Base-by-base conservation (phyloP, 1,284 basidiomycete species). In the Taiwanofungus camphoratus region DNA sequence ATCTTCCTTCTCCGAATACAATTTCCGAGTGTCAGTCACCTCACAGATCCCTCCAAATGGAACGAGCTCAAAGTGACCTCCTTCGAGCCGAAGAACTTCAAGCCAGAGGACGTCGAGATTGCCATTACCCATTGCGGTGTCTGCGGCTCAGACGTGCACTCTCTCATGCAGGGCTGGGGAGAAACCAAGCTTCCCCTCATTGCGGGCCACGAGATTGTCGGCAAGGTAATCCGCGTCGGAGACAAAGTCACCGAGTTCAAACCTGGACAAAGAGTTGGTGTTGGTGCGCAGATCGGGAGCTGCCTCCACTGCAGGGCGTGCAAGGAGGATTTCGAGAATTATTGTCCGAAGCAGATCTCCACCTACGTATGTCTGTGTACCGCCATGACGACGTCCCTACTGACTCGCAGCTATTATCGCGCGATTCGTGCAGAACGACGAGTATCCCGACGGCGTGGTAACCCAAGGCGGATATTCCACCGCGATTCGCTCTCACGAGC, bases 381-480 rank as follows among this genome's bases (percentile, higher is more conserved):
- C 18, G 31, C 31, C n/a, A n/a, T n/a, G n/a, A n/a, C n/a, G n/a
- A n/a, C n/a, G n/a, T n/a, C n/a, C n/a, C n/a, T n/a, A n/a, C n/a
- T n/a, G n/a, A n/a, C 4, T 11, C n/a, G 13, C 7, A 21, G n/a
- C 29, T n/a, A 5, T 11, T 33, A 16, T 15, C 5, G 39, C 36
- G 31, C 19, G n/a, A n/a, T n/a, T n/a, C n/a, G 40, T 20, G 5
- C 16, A 56, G 55, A 53, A 56, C 26, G 34, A 47, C n/a, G 45
- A 50, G 18, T 56, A 56, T 59, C 70, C 68, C 38, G 78, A 76
- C 51, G 76, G 75, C 8, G 66, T 71, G 13, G 65, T 73, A 54
- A 67, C 71, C 44, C 67, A 73, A 46, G 79, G 77, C 41, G 85
- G 86, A 6, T 87, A 84, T 64, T 72, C 77, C 4, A 80, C 77